Evolutionary conservation across 495 filamentous ascomycete species (phyloP), one percentile per base, ranked within the genome.

Genomic region (Cercophora sp.): DNA sequence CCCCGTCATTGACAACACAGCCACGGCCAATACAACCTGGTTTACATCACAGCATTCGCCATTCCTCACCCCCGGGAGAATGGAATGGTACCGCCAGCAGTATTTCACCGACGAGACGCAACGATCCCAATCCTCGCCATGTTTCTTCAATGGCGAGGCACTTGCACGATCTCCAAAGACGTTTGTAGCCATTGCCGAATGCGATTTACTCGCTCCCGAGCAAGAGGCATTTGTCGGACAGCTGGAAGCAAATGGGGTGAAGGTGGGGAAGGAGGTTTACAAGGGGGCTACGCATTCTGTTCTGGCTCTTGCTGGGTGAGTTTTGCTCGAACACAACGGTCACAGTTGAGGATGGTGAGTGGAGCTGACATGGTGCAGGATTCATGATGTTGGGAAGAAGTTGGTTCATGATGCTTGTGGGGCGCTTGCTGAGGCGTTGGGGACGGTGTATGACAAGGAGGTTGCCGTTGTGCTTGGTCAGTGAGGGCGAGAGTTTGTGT

Each of bases 1-100:
- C 20, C 58, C 61, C 18, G 61, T 64, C 8, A 56, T 64, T n/a
- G 55, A 61, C 52, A 64, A 58, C 45, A 61, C 55, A 11, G 58
- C 61, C 13, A 58, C 58, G 1, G 35, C 31, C n/a, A 3, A 16
- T 9, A 26, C 44, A 3, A 25, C 11, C 8, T 55, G 54, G 58
- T 18, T 22, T 3, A 10, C 25, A 6, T 42, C 47, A 10, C 25
- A 22, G 15, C 13, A 48, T 16, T 45, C 55, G 35, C 58, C 55
- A 2, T 64, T 60, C 46, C 53, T 65, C 5, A 65, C 59, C 1
- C 59, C 62, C 4, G 36, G 5, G 0, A 49, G 62, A 16, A 62
- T 65, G 62, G 26, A 44, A 16, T 62, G 59, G 56, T 65, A 65
- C 48, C 56, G 56, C 5, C 8, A 55, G 1, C 49, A 41, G 42